phyloP scores from a whole-genome alignment of 2,329 filamentous ascomycete species.

The Hypocrella siamensis region DNA sequence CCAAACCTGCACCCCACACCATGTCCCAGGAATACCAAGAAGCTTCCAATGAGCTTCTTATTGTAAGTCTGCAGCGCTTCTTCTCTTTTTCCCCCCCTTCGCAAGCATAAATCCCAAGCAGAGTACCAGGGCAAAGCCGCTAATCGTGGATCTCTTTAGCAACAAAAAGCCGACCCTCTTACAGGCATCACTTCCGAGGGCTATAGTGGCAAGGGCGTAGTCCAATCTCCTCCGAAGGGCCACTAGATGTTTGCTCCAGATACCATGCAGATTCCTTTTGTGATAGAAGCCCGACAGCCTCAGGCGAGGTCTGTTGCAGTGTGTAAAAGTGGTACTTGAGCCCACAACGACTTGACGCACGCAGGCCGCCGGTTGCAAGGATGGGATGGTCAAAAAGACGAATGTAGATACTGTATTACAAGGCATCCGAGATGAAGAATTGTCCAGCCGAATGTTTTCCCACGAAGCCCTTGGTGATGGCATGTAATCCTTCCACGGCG shows the following conservation, averaged over 20 bases:
- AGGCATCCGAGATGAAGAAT: conserved; percentile 5
- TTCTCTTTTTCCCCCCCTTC: too few relatives aligned
- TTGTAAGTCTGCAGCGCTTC: conserved; percentile 52
- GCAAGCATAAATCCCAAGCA: too few relatives aligned
- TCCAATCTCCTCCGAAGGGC: conserved; percentile 51
- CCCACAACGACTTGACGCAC: not conserved
- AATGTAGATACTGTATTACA: conserved; percentile 4
- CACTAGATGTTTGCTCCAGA: conserved; percentile 20
- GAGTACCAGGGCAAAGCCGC: not conserved
- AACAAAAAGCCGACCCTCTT: conserved; percentile 74
- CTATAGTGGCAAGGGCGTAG: conserved; percentile 63
- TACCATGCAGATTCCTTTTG: conserved; percentile 15
- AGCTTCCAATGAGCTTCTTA: conserved; percentile 83
- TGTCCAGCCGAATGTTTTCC: not conserved
- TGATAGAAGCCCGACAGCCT: conserved; percentile 17
- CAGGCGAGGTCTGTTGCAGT: conserved; percentile 15
- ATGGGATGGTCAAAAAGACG: too few relatives aligned
- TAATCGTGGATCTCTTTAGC: conserved; percentile 28
- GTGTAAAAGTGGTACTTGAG: conserved; percentile 15
- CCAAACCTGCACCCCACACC: conserved; percentile 58
- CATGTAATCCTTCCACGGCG: too few relatives aligned
- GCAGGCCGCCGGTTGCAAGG: not conserved
- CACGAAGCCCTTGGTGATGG: too few relatives aligned
- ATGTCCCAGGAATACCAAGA: conserved; percentile 98
- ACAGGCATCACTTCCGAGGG: conserved; percentile 67